Evolutionary conservation across 768 basidiomycete genomes (phyloP).

Genomic region (Lentinula sp.): DNA sequence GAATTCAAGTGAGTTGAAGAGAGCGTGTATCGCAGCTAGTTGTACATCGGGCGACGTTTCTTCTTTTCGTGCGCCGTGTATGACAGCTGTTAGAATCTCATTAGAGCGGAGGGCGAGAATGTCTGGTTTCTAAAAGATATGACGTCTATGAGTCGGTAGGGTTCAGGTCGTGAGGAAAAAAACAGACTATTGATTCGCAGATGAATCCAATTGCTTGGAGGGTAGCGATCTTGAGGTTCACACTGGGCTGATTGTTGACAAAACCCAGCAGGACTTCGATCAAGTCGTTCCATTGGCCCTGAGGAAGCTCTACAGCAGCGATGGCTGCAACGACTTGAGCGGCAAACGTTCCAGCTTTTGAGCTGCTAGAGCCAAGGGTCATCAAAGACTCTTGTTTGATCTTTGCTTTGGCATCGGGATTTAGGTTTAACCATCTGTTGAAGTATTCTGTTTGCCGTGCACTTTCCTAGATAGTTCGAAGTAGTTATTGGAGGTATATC

Average conservation of each 20-base stretch:
- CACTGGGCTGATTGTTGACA: constrained; percentile 62
- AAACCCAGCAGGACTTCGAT: constrained; percentile 86
- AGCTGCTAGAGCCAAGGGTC: constrained; percentile 67
- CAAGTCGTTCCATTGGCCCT: constrained; percentile 83
- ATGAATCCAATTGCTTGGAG: constrained; percentile 95
- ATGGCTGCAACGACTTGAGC: constrained; percentile 94
- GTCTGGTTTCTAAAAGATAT: constrained; percentile 75
- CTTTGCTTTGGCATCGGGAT: constrained; percentile 59
- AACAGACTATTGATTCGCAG: constrained; percentile 88
- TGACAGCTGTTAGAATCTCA: constrained; percentile 96
- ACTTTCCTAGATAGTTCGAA: constrained; percentile 48
- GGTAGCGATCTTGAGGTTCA: constrained; percentile 77
- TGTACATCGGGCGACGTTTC: constrained; percentile 90
- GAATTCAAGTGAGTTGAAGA: constrained; percentile 95
- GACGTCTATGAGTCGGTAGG: constrained; percentile 10
- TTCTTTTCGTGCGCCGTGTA: constrained; percentile 96
- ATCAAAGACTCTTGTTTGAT: constrained; percentile 85
- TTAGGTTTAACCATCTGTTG: constrained; percentile 78
- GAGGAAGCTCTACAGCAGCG: constrained; percentile 88
- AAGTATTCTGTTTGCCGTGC: constrained; percentile 71
- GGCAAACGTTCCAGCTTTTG: constrained; percentile 78
- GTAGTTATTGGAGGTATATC: not conserved
- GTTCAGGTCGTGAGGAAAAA: constrained; percentile 2
- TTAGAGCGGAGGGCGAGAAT: constrained; percentile 86
- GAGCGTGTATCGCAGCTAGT: constrained; percentile 83